phyloP scores from a whole-genome alignment of 345 rosid species.

The thale cress (Arabidopsis thaliana) region TAIR10.1 NC_003071.7:12913501-12914000 shows the following conservation, averaged over 20 bases:
- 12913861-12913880: slow-evolving; percentile 98
- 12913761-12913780: not conserved
- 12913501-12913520: slow-evolving; percentile 67
- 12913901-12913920: not conserved
- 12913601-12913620: slow-evolving; percentile 23
- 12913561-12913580: not conserved
- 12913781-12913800: slow-evolving; percentile 54
- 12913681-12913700: slow-evolving; percentile 78
- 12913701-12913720: slow-evolving; percentile 69
- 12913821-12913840: slow-evolving; percentile 83
- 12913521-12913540: slow-evolving; percentile 57
- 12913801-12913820: slow-evolving; percentile 89
- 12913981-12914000: slow-evolving; percentile 92
- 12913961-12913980: slow-evolving; percentile 85
- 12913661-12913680: slow-evolving; percentile 88
- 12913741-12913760: not conserved
- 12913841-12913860: slow-evolving; percentile 87
- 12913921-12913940: not conserved
- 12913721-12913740: not conserved
- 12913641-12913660: slow-evolving; percentile 62
- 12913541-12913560: not conserved
- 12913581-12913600: not conserved
- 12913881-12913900: slow-evolving; percentile 33
- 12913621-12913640: slow-evolving; percentile 76
- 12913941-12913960: slow-evolving; percentile 47